A percentile compares a stretch with the other conserved stretches of the same genome.
These are phyloP conservation scores for Leccinellum albellum DNA, from an alignment of 768 basidiomycete species.

Conservation along the genomic window DNA sequence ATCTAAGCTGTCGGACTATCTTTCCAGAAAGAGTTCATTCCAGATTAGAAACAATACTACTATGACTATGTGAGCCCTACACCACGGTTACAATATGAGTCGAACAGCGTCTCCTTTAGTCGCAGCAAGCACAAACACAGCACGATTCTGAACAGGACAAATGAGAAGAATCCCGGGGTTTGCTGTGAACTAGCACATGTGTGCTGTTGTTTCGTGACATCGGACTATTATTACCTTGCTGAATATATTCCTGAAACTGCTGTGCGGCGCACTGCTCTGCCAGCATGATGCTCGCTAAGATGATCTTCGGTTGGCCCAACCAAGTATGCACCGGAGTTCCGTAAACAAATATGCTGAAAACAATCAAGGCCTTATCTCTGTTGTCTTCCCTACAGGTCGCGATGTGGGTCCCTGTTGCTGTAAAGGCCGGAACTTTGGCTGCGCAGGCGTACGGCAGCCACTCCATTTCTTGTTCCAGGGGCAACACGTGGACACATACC, in stretches of 20 bases:
- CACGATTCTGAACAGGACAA: not conserved
- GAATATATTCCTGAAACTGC: constrained; percentile 8
- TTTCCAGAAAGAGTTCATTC: not conserved
- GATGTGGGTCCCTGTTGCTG: constrained; percentile 23
- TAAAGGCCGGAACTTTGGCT: not conserved
- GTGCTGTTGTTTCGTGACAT: not conserved
- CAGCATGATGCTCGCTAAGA: not conserved
- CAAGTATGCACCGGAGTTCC: not conserved
- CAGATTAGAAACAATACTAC: constrained; percentile 6
- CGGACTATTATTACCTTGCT: not conserved
- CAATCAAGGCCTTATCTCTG: not conserved
- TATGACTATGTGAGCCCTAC: constrained; percentile 4
- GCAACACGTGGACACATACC: not conserved
- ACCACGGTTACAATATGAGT: constrained; percentile 4
- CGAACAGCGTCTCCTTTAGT: not conserved
- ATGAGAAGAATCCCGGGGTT: not conserved
- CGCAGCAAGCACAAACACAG: not conserved
- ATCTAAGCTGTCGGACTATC: constrained; percentile 8
- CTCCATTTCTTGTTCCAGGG: not conserved
- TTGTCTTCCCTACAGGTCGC: constrained; percentile 3
- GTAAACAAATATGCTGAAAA: constrained; percentile 6
- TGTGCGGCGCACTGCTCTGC: constrained; percentile 7
- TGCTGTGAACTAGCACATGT: not conserved
- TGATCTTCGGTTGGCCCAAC: not conserved
- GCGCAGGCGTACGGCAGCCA: constrained; percentile 6